Conservation (phyloP, 202 grass and related monocot genomes). For the Hordeum pubiflorum region DNA sequence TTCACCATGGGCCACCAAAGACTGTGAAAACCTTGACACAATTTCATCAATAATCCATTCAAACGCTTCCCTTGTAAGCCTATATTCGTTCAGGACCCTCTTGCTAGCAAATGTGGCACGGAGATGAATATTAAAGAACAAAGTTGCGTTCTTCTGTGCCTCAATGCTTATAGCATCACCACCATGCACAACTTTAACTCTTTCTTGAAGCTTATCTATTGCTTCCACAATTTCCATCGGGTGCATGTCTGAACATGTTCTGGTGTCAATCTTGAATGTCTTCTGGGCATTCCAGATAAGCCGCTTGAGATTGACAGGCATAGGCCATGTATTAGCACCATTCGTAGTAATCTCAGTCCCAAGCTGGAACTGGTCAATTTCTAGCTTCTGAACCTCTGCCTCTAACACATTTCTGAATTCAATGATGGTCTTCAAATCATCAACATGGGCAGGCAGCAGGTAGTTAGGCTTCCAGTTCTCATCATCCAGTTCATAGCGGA, state of each 20-base stretch:
- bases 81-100: conserved; percentile 86
- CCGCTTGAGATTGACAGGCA: conserved; percentile 93
- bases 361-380: conserved; percentile 74
- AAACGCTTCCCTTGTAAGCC: conserved; percentile 88
- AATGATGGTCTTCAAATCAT: conserved; percentile 81
- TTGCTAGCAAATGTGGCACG: conserved; percentile 93
- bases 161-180: conserved; percentile 88
- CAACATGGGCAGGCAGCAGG: conserved; percentile 77
- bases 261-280: conserved; percentile 93
- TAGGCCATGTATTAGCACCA: conserved; percentile 69
- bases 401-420: conserved; percentile 95
- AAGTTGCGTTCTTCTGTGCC: conserved; percentile 93
- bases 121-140: conserved; percentile 90
- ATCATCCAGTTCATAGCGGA: conserved; percentile 74
- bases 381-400: conserved; percentile 85
- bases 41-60: conserved; percentile 98
- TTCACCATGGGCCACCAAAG: conserved; percentile 84
- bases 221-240: conserved; percentile 99
- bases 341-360: conserved; percentile 78
- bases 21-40: conserved; percentile 86
- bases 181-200: conserved; percentile 87
- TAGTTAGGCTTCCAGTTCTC: conserved; percentile 82
- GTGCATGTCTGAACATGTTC: conserved; percentile 83
- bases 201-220: conserved; percentile 92
- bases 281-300: conserved; percentile 98